Base-by-base conservation (phyloP, 2,329 filamentous ascomycete species). In the Dothistroma pini region DNA sequence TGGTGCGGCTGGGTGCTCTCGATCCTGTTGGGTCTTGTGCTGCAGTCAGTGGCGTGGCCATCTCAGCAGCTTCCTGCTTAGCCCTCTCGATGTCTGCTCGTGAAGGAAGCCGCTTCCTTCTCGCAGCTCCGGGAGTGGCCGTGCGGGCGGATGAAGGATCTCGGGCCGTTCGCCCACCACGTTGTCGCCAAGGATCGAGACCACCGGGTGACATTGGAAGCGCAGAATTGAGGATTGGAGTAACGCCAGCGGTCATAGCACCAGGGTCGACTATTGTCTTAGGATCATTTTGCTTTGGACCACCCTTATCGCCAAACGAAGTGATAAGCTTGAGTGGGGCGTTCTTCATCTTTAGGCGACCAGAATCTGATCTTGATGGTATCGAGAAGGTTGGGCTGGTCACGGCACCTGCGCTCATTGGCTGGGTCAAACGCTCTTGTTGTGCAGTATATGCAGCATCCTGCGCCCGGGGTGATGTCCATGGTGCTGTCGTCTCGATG, bases 281-380 rank as follows among this genome's bases (percentile, higher is more conserved):
- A 12, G 34, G 25, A 25, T 59, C 53, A n/a, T 58, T 52, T 25
- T 48, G 75, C 85, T 87, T 85, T 63, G 88, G 87, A 4, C 80
- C 79, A 4, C 77, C 78, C 51, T 81, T 80, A 53, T 87, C 85
- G 8, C 86, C 89, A 70, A 99, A 97, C 0, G 89, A 88, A 0
- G 95, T 97, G 69, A 97, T 96, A 1, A 97, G 84, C 74, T 96
- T 96, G 62, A 97, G 80, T 0, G 93, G 86, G 10, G 91, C 90
- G 31, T 89, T 88, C 78, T 96, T 96, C 12, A 88, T 86, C 56
- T 91, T 86, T 51, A 84, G 77, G 34, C 83, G 75, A 54, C 77
- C 80, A 10, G 77, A 72, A 21, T 62, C 74, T 68, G 69, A 83
- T 55, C 86, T 71, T 25, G 84, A 85, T 0, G 89, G 89, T 9